phyloP scores from a whole-genome alignment of 768 basidiomycete species.

The Cyclocybe aegerita region DNA sequence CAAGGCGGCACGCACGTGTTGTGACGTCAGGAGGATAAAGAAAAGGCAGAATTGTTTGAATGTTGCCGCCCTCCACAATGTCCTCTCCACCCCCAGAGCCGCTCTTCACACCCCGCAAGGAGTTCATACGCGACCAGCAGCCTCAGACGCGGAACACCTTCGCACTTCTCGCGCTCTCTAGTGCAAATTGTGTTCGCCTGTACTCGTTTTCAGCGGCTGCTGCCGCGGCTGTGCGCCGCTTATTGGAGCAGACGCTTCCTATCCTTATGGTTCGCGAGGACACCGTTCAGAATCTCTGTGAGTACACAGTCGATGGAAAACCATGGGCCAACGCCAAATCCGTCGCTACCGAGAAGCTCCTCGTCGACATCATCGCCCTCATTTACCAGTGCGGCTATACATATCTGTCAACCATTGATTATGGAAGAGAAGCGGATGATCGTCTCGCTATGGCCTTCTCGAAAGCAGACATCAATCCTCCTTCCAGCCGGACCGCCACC shows the following conservation, averaged over 20 bases:
- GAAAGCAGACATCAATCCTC: constrained; percentile 32
- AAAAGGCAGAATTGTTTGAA: constrained; percentile 7
- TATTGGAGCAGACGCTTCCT: constrained; percentile 48
- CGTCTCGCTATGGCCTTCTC: constrained; percentile 72
- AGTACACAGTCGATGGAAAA: constrained; percentile 66
- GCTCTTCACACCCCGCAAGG: constrained; percentile 66
- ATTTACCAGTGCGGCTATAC: constrained; percentile 63
- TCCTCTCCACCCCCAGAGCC: constrained; percentile 35
- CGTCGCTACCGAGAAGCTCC: constrained; percentile 61
- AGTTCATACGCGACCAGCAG: constrained; percentile 64
- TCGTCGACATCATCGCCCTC: constrained; percentile 64
- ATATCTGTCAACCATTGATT: constrained; percentile 71
- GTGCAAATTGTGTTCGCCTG: constrained; percentile 62
- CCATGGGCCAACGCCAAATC: constrained; percentile 75
- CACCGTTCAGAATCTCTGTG: constrained; percentile 53
- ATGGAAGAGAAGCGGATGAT: constrained; percentile 76
- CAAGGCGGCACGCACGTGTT: constrained; percentile 18
- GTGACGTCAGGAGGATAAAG: constrained; percentile 23
- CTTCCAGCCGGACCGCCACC: constrained; percentile 28
- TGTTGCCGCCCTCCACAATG: constrained; percentile 15
- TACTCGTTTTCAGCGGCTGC: constrained; percentile 64
- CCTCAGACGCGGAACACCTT: constrained; percentile 52
- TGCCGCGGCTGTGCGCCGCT: constrained; percentile 50
- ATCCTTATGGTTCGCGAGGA: constrained; percentile 56
- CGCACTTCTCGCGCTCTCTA: constrained; percentile 67